Evolutionary conservation across 2,329 filamentous ascomycete species (phyloP).

Genomic region (Nannizziopsis barbatae): DNA sequence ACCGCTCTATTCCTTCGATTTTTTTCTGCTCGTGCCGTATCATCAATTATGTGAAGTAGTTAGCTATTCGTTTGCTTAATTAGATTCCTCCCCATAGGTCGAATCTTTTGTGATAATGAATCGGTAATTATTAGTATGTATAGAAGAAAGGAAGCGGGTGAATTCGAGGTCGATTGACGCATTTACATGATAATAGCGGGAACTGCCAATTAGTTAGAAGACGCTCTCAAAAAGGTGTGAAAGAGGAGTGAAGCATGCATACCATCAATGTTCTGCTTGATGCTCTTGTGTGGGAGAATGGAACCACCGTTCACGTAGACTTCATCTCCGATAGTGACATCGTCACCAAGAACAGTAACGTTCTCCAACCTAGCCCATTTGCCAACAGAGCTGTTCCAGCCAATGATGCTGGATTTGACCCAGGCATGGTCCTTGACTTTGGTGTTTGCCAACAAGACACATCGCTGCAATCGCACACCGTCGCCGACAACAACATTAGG

Average conservation of each 20-base stretch:
- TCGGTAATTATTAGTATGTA: conserved; percentile 4
- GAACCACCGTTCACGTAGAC: conserved; percentile 97
- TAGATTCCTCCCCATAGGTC: conserved; percentile 16
- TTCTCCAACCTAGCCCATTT: conserved; percentile 96
- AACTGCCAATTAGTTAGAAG: conserved; percentile 23
- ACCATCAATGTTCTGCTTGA: conserved; percentile 94
- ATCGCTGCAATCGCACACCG: conserved; percentile 85
- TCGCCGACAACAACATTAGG: conserved; percentile 87
- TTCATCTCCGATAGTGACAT: conserved; percentile 94
- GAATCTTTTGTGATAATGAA: background rate
- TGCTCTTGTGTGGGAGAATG: conserved; percentile 93
- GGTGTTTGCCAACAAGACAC: conserved; percentile 74
- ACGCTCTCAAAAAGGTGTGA: conserved; percentile 7
- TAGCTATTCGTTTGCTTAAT: conserved; percentile 20
- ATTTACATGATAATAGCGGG: conserved; percentile 42
- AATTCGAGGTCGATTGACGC: background rate
- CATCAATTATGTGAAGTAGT: conserved; percentile 15
- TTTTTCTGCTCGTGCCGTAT: background rate
- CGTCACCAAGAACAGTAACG: conserved; percentile 92
- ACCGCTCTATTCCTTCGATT: conserved; percentile 10
- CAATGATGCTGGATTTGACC: conserved; percentile 97
- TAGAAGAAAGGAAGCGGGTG: background rate
- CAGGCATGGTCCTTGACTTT: conserved; percentile 98
- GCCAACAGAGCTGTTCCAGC: conserved; percentile 94
- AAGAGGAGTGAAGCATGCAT: conserved; percentile 23